These are phyloP conservation scores for Ambrosia hybrid DNA, from an alignment of 140 eudicot genomes.

Conservation along the genomic window DNA sequence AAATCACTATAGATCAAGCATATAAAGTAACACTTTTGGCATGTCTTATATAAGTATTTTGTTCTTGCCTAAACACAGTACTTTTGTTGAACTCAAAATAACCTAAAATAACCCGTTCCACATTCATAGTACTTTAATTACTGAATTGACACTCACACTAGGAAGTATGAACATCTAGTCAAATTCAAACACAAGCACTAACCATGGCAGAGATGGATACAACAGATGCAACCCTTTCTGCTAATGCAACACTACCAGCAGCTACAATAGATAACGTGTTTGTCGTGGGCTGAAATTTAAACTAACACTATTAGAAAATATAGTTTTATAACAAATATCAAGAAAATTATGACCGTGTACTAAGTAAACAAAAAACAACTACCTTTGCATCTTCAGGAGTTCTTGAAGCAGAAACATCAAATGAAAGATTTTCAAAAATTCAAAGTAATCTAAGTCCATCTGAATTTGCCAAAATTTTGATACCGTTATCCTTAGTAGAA, in stretches of 20 bases:
- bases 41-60: too few species aligned
- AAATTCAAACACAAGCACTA: conserved; percentile 32
- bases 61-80: too few species aligned
- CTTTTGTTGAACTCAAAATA: too few species aligned
- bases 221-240: conserved; percentile 63
- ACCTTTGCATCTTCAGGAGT: conserved; percentile 67
- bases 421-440: conserved; percentile 57
- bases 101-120: conserved; percentile 48
- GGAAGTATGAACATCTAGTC: conserved; percentile 1
- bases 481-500: conserved; percentile 74
- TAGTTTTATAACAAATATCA: not conserved
- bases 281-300: conserved; percentile 54
- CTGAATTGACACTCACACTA: not conserved
- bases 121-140: conserved; percentile 6
- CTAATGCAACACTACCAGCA: conserved; percentile 54
- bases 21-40: too few species aligned
- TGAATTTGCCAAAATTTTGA: conserved; percentile 66
- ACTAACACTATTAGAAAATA: not conserved
- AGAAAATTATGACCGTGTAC: not conserved
- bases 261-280: conserved; percentile 51
- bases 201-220: conserved; percentile 70
- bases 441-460: conserved; percentile 75
- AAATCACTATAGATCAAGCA: too few species aligned
- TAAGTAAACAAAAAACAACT: not conserved
- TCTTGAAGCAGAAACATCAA: conserved; percentile 58